Conservation (phyloP, 768 basidiomycete genomes). For the Pulveroboletus sp. region DNA sequence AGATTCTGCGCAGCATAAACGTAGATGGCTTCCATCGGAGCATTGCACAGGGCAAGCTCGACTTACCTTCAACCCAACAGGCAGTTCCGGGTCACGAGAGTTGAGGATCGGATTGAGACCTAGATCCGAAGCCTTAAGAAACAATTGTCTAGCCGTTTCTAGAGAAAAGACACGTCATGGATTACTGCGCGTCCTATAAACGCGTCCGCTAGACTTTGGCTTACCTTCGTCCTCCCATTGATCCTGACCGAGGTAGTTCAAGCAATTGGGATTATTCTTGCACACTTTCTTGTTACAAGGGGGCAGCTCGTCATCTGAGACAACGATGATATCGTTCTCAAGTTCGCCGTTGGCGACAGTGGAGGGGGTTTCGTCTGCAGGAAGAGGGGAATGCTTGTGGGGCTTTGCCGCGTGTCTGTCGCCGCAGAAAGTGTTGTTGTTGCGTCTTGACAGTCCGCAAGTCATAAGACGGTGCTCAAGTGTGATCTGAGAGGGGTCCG, state of each 20-base stretch:
- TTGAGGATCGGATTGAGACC: conserved; percentile 53
- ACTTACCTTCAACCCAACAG: conserved; percentile 76
- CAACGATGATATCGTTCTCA: conserved; percentile 62
- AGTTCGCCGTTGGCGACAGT: conserved; percentile 39
- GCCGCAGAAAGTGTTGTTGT: conserved; percentile 49
- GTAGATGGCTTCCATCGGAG: conserved; percentile 1
- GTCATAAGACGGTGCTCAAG: conserved; percentile 62
- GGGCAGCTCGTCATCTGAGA: conserved; percentile 63
- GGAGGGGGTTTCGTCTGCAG: conserved; percentile 8
- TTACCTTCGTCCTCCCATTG: conserved; percentile 75
- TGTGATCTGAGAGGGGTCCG: conserved; percentile 56
- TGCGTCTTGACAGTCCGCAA: conserved; percentile 62
- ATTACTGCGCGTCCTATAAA: conserved; percentile 1
- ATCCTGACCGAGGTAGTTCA: conserved; percentile 85
- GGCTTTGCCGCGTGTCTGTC: conserved; percentile 48
- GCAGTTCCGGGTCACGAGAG: conserved; percentile 51
- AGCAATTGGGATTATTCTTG: conserved; percentile 76
- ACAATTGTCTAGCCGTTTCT: conserved; percentile 53
- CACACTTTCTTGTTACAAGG: conserved; percentile 64
- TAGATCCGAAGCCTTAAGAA: conserved; percentile 49
- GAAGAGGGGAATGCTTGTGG: conserved; percentile 13
- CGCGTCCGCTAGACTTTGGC: conserved; percentile 14
- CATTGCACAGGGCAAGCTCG: background rate
- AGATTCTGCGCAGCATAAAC: conserved; percentile 60
- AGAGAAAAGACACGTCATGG: conserved; percentile 14